phyloP scores from a whole-genome alignment of 164 flowering plant genomes.

The Chloranthus sessilifolius region DNA sequence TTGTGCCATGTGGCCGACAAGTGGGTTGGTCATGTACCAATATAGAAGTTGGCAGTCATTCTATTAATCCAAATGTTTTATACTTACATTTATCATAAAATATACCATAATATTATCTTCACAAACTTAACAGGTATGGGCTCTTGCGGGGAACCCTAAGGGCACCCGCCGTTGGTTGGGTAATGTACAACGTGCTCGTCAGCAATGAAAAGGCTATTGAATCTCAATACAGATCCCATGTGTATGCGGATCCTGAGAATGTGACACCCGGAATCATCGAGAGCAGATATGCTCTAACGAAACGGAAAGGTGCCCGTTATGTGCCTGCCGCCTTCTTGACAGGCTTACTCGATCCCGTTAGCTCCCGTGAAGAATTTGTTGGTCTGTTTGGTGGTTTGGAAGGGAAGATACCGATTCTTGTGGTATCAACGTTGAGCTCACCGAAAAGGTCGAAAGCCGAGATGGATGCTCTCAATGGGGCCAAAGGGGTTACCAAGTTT shows the following conservation, averaged over 20 bases:
- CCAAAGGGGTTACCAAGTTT: conserved; percentile 77
- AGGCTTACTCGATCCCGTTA: conserved; percentile 85
- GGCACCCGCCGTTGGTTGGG: conserved; percentile 97
- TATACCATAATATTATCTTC: too few relatives aligned
- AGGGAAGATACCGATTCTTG: conserved; percentile 58
- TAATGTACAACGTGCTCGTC: conserved; percentile 94
- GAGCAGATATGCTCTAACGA: conserved; percentile 72
- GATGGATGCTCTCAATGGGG: conserved; percentile 85
- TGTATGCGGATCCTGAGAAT: conserved; percentile 76
- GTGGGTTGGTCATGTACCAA: too few relatives aligned
- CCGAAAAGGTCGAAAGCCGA: conserved; percentile 96
- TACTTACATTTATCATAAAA: too few relatives aligned
- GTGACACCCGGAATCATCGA: conserved; percentile 69
- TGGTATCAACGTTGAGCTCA: conserved; percentile 52
- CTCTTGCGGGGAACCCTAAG: conserved; percentile 76
- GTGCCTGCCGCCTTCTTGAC: conserved; percentile 97
- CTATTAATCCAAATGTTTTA: too few relatives aligned
- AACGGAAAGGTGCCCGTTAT: conserved; percentile 78
- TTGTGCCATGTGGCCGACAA: too few relatives aligned
- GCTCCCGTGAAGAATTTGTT: conserved; percentile 70
- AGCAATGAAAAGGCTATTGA: conserved; percentile 88
- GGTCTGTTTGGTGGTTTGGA: conserved; percentile 59
- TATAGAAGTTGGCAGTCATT: too few relatives aligned
- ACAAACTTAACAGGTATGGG: conserved; percentile 88
- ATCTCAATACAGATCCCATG: conserved; percentile 95